Percentiles rank a stretch among this genome's conserved stretches.
Conservation (phyloP, 108 stramenopile species). For the Bacterosira constricta region DNA sequence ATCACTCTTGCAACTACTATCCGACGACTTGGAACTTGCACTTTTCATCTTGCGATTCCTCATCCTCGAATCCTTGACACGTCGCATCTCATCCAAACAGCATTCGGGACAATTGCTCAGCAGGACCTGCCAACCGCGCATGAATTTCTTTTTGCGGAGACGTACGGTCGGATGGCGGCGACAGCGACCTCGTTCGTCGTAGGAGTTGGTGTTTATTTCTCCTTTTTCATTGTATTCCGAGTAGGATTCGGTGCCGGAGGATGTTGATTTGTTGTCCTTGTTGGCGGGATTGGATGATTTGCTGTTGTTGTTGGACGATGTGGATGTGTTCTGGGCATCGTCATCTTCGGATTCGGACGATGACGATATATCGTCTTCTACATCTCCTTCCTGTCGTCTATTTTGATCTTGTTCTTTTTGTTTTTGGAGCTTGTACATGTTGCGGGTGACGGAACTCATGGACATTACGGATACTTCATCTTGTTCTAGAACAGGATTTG, state of each 20-base stretch:
- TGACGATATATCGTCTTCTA: neutral
- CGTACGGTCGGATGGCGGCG: constrained; percentile 32
- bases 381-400: neutral
- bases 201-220: constrained; percentile 30
- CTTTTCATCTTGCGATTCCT: neutral
- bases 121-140: constrained; percentile 30
- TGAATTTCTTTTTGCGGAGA: constrained; percentile 30
- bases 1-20: neutral
- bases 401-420: neutral
- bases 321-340: neutral
- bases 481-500: constrained; percentile 13
- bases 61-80: constrained; percentile 10
- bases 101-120: constrained; percentile 45
- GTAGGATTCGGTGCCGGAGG: neutral
- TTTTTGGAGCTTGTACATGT: constrained; percentile 2
- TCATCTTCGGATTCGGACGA: neutral
- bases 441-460: constrained; percentile 26
- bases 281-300: neutral
- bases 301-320: neutral
- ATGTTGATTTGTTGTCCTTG: neutral
- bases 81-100: constrained; percentile 42
- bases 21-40: neutral
- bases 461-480: constrained; percentile 41
- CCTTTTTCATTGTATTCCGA: too few relatives aligned
- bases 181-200: constrained; percentile 34